Evolutionary conservation across 176 grass and related monocot species (phyloP), one percentile per base, ranked within the genome.

Genomic region (Triticum timopheevii): DNA sequence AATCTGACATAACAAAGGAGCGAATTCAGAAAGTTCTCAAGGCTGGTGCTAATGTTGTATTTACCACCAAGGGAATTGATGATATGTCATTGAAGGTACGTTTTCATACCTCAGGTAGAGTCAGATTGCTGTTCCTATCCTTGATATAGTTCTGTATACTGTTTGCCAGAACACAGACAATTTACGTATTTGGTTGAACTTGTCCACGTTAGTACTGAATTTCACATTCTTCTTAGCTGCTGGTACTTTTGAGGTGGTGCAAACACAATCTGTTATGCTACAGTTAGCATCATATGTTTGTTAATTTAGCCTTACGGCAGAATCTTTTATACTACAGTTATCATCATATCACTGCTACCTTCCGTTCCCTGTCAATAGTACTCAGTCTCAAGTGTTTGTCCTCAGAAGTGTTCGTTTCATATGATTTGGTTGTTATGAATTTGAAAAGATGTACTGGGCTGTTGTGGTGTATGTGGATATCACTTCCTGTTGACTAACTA

Each of bases 41-140:
- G 85, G 76, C 93, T 83, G 93, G 95, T 35, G 95, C 93, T 69
- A 95, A 98, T 87, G 93, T 93, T 83, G 95, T 98, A 35, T 84
- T 98, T 34, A 95, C 95, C 71, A 95, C 93, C 30, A 98, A 98
- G 54, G 95, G 95, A 87, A 98, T 98, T 70, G 95, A 98, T 92
- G 93, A 98, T 89, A 98, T 95, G 95, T 89, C 95, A 19, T 45
- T 98, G 24, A 98, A 95, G 83, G 95, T 88, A 89, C 83, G 93
- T 78, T 79, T 76, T 49, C n/a, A 68, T 39, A 50, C 47, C 28
- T 42, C 10, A 5, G 38, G 33, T 28, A 56, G n/a, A 52, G 77
- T 49, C 12, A 22, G 10, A 1, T 64, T 87, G 71, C 19, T 62
- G 4, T 24, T 58, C 4, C 61, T 76, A 8, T 47, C 64, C 30